These are phyloP conservation scores for Hericium rajendrae DNA, from an alignment of 768 basidiomycete species.

Conservation along the genomic window DNA sequence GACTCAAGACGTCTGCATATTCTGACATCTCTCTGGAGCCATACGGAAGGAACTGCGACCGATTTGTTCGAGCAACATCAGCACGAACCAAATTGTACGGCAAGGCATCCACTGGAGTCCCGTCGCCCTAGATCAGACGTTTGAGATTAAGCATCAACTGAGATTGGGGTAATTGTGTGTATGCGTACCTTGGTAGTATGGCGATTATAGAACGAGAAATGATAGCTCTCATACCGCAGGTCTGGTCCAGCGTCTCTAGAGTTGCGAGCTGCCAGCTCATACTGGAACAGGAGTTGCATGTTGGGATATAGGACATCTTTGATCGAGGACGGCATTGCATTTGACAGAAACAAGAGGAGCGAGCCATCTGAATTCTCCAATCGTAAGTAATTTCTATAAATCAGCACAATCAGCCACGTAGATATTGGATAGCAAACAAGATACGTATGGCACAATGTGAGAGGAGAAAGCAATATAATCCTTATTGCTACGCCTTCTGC, in stretches of 20 bases:
- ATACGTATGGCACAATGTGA: too few species aligned
- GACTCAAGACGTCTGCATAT: background rate
- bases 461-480: too few species aligned
- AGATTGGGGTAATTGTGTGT: too few species aligned
- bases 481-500: too few species aligned
- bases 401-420: too few species aligned
- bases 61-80: background rate
- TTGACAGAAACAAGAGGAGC: background rate
- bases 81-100: background rate
- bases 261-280: too few species aligned
- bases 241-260: too few species aligned
- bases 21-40: background rate
- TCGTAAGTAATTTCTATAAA: background rate
- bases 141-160: background rate
- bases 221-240: background rate
- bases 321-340: background rate
- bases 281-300: too few species aligned
- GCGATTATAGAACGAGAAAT: background rate
- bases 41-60: background rate
- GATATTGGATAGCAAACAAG: too few species aligned
- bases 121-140: background rate
- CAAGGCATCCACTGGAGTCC: background rate
- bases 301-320: background rate
- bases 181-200: background rate
- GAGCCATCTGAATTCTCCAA: background rate